Percentiles rank a stretch among this genome's conserved stretches.
phyloP scores from a whole-genome alignment of 352 stramenopile genomes.

The Hyaloperonospora arabidopsidis region DNA sequence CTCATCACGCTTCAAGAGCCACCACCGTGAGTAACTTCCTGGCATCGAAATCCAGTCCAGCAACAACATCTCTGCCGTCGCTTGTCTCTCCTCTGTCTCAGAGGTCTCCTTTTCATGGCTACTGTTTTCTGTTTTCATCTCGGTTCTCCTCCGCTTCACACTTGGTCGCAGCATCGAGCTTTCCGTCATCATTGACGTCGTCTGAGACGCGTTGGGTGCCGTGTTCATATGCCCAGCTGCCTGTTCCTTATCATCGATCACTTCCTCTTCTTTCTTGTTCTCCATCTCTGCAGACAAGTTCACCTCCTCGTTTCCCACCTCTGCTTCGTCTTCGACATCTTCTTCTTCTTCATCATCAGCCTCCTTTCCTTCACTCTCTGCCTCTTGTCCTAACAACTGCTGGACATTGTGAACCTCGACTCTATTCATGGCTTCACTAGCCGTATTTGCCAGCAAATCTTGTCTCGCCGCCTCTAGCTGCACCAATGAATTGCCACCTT shows the following conservation, averaged over 20 bases:
- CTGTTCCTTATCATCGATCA: background rate
- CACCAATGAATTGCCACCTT: conserved; percentile 2
- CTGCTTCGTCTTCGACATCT: background rate
- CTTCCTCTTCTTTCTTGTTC: conserved; percentile 3
- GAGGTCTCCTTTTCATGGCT: conserved; percentile 4
- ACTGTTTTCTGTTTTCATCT: background rate
- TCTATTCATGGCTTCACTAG: conserved; percentile 1
- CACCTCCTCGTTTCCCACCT: background rate
- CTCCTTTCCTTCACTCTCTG: no score
- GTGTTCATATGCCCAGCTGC: background rate
- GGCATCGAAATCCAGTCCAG: conserved; percentile 33
- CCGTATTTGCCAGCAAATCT: background rate
- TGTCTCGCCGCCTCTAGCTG: background rate
- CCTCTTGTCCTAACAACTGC: no score
- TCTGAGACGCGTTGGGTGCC: background rate
- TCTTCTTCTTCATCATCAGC: background rate
- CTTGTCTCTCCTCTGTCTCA: conserved; percentile 12
- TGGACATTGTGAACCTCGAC: background rate
- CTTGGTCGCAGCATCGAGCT: background rate
- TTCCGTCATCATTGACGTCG: conserved; percentile 1
- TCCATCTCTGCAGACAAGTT: background rate
- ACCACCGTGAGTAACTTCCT: conserved; percentile 37
- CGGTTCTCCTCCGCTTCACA: conserved; percentile 9
- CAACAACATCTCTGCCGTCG: conserved; percentile 18
- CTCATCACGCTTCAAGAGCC: conserved; percentile 12